Conservation (phyloP, 2,329 filamentous ascomycete genomes). For the Pseudogymnoascus sp. region DNA sequence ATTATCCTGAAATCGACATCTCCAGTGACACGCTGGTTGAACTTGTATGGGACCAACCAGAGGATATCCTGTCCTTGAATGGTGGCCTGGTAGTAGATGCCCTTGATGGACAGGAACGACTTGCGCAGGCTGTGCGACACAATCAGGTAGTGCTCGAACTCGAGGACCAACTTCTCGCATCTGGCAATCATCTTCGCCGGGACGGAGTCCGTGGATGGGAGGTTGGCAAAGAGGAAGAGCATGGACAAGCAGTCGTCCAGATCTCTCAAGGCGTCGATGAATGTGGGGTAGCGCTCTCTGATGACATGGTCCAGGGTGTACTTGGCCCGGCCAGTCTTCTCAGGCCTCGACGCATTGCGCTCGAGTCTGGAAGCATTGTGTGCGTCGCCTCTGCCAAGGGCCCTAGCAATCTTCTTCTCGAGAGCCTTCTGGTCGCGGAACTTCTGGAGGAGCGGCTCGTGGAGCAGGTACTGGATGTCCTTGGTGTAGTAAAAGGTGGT, state of each 20-base stretch:
- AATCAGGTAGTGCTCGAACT: conserved; percentile 98
- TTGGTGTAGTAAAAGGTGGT: conserved; percentile 91
- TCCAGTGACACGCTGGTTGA: conserved; percentile 87
- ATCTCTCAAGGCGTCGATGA: conserved; percentile 86
- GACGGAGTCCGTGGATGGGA: conserved; percentile 81
- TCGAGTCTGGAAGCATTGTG: conserved; percentile 82
- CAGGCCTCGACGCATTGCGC: conserved; percentile 73
- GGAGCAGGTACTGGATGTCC: conserved; percentile 96
- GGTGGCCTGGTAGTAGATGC: conserved; percentile 97
- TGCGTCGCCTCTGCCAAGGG: conserved; percentile 84
- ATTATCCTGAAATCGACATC: conserved; percentile 99
- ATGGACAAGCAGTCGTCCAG: conserved; percentile 95
- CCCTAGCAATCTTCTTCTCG: conserved; percentile 93
- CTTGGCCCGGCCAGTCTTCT: conserved; percentile 82
- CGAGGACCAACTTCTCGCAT: conserved; percentile 84
- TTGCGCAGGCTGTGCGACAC: conserved; percentile 84
- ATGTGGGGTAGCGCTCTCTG: conserved; percentile 95
- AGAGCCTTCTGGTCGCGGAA: conserved; percentile 96
- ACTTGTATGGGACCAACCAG: conserved; percentile 96
- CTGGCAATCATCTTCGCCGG: conserved; percentile 92
- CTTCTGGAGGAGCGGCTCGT: conserved; percentile 87
- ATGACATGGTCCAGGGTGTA: conserved; percentile 95
- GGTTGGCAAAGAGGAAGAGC: conserved; percentile 94
- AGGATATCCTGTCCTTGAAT: conserved; percentile 95
- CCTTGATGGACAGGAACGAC: conserved; percentile 97